Base-by-base conservation (phyloP, 768 basidiomycete species). In the Tulasnella sp. region DNA sequence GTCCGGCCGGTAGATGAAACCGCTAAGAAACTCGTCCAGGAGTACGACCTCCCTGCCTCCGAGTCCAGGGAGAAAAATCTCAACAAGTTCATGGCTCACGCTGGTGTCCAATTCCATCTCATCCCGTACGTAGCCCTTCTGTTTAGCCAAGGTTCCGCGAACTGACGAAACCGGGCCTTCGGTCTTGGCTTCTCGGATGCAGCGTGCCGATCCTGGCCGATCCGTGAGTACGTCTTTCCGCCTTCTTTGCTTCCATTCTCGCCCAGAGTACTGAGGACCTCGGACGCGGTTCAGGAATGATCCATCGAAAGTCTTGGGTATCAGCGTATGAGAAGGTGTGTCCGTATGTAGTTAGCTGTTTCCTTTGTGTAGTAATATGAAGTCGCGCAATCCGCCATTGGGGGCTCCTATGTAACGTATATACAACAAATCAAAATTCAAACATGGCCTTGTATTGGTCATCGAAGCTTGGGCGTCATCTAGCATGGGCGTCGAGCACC, bases 21-120 rank as follows among this genome's bases (percentile, higher is more conserved):
- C 76, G 82, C 87, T 38, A 86, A 85, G 77, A 82, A 84, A 36
- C 84, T 92, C 68, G 83, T 90, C 75, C 84, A 82, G 38, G 89
- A 91, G 76, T 91, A 90, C 81, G 88, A 85, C 1, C 86, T 92
- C 21, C 83, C 83, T 8, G 87, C 86, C 44, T 85, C 87, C 31
- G 86, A 87, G 2, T 82, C 85, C 18, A 83, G 86, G 40, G 86
- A 88, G 75, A 85, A 79, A 80, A 90, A 90, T 82, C 83, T 89
- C 72, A 90, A 88, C 80, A 84, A 86, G n/a, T 91, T 92, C 83
- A 86, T 91, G 84, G 84, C 86, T 40, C 88, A 89, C 82, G 88
- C 90, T 78, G 91, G 91, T 89, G 80, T 82, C 79, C 78, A 84
- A 74, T 77, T 85, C 27, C 85, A 84, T 76, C 86, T 91, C 83